Conservation (phyloP, 2,329 filamentous ascomycete genomes). For the Cercospora nicotianae region DNA sequence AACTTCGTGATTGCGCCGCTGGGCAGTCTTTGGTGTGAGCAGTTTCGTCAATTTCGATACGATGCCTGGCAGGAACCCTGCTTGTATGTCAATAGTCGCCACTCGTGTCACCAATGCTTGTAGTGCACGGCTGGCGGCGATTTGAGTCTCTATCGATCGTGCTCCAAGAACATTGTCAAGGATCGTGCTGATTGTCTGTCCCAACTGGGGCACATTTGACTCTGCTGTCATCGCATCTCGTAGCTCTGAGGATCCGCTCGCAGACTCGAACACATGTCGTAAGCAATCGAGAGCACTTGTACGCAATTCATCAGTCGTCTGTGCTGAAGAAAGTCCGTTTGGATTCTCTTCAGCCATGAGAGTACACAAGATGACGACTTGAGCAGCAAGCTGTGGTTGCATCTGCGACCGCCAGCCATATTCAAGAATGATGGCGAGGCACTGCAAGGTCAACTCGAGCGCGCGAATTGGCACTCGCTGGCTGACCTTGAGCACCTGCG, state of each 20-base stretch:
- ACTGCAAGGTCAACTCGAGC: slow-evolving; percentile 74
- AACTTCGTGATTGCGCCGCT: slow-evolving; percentile 61
- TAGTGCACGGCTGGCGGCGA: slow-evolving; percentile 67
- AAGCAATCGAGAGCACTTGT: slow-evolving; percentile 71
- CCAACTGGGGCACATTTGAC: slow-evolving; percentile 71
- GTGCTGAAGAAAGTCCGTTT: slow-evolving; percentile 51
- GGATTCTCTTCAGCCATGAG: slow-evolving; percentile 76
- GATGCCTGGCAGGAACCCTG: slow-evolving; percentile 83
- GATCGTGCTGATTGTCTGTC: slow-evolving; percentile 77
- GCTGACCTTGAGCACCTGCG: slow-evolving; percentile 77
- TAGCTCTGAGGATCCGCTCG: slow-evolving; percentile 46
- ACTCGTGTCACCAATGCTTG: slow-evolving; percentile 63
- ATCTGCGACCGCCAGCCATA: slow-evolving; percentile 77
- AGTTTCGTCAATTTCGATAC: slow-evolving; percentile 78
- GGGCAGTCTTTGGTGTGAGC: slow-evolving; percentile 66
- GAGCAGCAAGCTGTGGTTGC: slow-evolving; percentile 70
- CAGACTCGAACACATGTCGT: slow-evolving; percentile 62
- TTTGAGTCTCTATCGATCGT: slow-evolving; percentile 65
- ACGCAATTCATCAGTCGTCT: slow-evolving; percentile 72
- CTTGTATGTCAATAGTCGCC: slow-evolving; percentile 70
- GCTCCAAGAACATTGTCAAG: slow-evolving; percentile 71
- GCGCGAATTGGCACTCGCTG: slow-evolving; percentile 68
- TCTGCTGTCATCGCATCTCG: slow-evolving; percentile 54
- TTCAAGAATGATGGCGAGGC: slow-evolving; percentile 69
- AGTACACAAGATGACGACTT: slow-evolving; percentile 80